phyloP scores from a whole-genome alignment of 768 basidiomycete species.

The Boletus sensibilis region DNA sequence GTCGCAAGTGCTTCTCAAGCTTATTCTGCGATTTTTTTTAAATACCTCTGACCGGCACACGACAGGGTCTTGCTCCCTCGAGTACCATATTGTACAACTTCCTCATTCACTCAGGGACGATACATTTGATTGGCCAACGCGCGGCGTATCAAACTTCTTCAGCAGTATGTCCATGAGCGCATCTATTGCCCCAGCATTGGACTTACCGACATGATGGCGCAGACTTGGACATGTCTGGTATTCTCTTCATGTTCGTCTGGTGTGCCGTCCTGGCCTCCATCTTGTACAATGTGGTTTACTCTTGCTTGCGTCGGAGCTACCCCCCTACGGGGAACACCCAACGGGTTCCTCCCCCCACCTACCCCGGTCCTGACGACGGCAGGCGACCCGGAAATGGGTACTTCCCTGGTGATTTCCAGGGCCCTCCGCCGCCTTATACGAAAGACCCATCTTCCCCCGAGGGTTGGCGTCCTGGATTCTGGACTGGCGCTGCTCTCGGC shows the following conservation, averaged over 20 bases:
- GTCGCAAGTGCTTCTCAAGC: background rate
- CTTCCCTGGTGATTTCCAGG: conserved; percentile 53
- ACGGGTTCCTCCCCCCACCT: conserved; percentile 24
- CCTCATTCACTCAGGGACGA: conserved; percentile 39
- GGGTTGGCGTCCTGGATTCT: conserved; percentile 74
- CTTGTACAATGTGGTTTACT: conserved; percentile 56
- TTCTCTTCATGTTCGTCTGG: conserved; percentile 60
- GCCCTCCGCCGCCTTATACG: conserved; percentile 59
- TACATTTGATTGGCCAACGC: conserved; percentile 4
- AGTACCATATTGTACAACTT: conserved; percentile 77
- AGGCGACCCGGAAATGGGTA: conserved; percentile 37
- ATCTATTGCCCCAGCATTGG: background rate
- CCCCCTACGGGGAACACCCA: conserved; percentile 33
- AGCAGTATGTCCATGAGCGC: conserved; percentile 14
- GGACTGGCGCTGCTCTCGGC: conserved; percentile 78
- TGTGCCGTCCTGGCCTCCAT: conserved; percentile 49
- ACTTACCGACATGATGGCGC: background rate
- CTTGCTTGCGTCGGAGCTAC: conserved; percentile 44
- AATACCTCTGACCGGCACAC: background rate
- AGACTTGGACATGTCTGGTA: conserved; percentile 49
- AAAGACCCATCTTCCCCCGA: conserved; percentile 31
- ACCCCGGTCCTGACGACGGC: conserved; percentile 30
- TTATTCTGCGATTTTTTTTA: background rate
- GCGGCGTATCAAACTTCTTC: conserved; percentile 19
- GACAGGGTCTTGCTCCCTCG: conserved; percentile 81